Base-by-base conservation (phyloP, 495 filamentous ascomycete genomes). In the Astrothelium subdiscretum region DNA sequence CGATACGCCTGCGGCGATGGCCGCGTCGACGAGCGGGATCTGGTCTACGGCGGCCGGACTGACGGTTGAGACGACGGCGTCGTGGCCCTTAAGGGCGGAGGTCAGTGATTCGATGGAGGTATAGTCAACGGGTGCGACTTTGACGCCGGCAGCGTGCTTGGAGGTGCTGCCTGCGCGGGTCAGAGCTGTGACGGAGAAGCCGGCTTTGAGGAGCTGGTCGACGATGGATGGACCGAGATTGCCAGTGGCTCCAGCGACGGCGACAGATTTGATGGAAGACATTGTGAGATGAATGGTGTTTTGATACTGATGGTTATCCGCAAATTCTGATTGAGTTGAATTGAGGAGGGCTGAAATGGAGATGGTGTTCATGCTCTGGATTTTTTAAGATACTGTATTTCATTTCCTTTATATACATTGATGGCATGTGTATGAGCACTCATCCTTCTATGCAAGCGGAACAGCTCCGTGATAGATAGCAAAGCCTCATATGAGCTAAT, bases 171-270 rank as follows among this genome's bases (percentile, higher is more conserved):
- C 65, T 3, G 72, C 60, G 20, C 87, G 82, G 24, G 78, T 79
- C 18, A 90, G 66, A 27, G 78, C 77, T 1, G 84, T 87, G 42
- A 89, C 77, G 12, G 78, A 70, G 74, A 87, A 86, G 24, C 76
- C 74, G 0, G 80, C 76, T 1, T 78, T 67, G 32, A 85, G 59
- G 20, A 89, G 77, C 22, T 76, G 78, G 40, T 76, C 66, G 60
- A 87, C 70, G 32, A 87, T 72, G 2, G 80, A 69, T n/a, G 75
- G 71, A 57, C 86, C 87, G 11, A 89, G 72, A 59, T 78, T 80
- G 42, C 87, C 86, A 1, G 76, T 78, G 6, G 77, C 83, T 31
- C 82, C 82, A 38, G 78, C 66, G 27, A 83, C 68, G 13, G 72
- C 77, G 2, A 84, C 77, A 57, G 77, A 81, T 63, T 76, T 80